phyloP scores from a whole-genome alignment of 2,329 filamentous ascomycete species.

The Fusarium tuaranense region DNA sequence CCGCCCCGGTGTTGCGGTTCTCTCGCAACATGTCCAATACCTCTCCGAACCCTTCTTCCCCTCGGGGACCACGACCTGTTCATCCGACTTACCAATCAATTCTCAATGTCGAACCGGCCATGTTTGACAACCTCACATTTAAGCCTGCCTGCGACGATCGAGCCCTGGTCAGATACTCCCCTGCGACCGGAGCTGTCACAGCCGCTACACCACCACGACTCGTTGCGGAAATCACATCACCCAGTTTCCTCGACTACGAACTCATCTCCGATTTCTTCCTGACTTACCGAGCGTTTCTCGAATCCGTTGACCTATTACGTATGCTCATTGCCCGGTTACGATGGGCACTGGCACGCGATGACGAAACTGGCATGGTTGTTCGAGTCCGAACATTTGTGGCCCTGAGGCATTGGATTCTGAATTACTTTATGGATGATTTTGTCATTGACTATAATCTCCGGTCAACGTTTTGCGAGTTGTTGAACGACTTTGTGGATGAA shows the following conservation, averaged over 20 bases:
- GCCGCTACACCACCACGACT: constrained; percentile 92
- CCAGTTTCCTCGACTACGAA: constrained; percentile 96
- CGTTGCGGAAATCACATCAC: constrained; percentile 95
- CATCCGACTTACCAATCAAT: constrained; percentile 63
- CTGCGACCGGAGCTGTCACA: constrained; percentile 77
- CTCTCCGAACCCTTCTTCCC: constrained; percentile 49
- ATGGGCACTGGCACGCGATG: constrained; percentile 84
- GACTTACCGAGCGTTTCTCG: constrained; percentile 90
- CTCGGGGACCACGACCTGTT: constrained; percentile 55
- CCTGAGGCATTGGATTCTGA: constrained; percentile 95
- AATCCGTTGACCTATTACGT: constrained; percentile 79
- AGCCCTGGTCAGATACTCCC: constrained; percentile 84
- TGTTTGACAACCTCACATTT: constrained; percentile 85
- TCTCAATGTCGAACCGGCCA: constrained; percentile 73
- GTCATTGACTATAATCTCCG: constrained; percentile 80
- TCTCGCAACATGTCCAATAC: constrained; percentile 35
- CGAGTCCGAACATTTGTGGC: constrained; percentile 96
- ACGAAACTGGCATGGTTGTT: constrained; percentile 93
- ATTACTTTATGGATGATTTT: constrained; percentile 98
- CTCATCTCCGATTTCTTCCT: constrained; percentile 98
- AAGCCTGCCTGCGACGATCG: constrained; percentile 84
- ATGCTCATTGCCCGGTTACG: constrained; percentile 87
- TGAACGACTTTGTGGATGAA: constrained; percentile 76
- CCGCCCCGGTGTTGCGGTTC: constrained; percentile 51
- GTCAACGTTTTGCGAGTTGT: constrained; percentile 80